Evolutionary conservation across 2,329 filamentous ascomycete species (phyloP), one percentile per base, ranked within the genome.

Genomic region (Ophiostoma pallidulum): DNA sequence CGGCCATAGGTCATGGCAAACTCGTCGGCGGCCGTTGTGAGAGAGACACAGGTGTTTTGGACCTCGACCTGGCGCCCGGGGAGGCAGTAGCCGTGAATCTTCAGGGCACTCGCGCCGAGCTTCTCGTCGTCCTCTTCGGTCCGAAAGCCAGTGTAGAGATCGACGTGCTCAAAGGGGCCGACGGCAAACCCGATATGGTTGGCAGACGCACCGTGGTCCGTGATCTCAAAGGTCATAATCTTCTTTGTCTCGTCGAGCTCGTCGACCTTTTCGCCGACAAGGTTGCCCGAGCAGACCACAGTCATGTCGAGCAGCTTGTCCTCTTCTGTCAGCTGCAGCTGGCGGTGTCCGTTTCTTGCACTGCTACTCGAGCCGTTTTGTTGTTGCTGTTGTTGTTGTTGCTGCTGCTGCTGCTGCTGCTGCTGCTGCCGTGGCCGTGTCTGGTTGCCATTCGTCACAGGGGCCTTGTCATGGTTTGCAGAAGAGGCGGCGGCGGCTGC

Each of bases 181-280:
- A 97, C 78, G 3, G 89, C 86, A 63, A 98, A 95, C 4, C 90
- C 91, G 54, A 98, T 82, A 61, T 97, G 91, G 53, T 90, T 85
- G 2, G 91, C 84, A 1, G 89, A 79, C 43, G 84, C 80, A 52
- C 82, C 80, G 51, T 77, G 76, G 42, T 86, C 55, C 2, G 51
- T 54, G 13, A 57, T 83, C 47, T 81, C 79, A 60, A 97, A 98
- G 0, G 84, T 86, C 61, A 92, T 86, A 2, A 87, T 89, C 65
- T 94, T 96, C 61, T 88, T 89, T 20, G 78, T 80, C 46, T 86
- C 74, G 57, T 97, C 86, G 22, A 77, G 75, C 12, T 82, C 77
- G 57, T 95, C 86, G 28, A 83, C 71, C 35, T 82, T 75, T 60
- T 97, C 91, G 62, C 94, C 88, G 26, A 85, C 84, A 54, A 94